Conservation (phyloP, 169 alveolate genomes). For the Perkinsus marinus region DNA sequence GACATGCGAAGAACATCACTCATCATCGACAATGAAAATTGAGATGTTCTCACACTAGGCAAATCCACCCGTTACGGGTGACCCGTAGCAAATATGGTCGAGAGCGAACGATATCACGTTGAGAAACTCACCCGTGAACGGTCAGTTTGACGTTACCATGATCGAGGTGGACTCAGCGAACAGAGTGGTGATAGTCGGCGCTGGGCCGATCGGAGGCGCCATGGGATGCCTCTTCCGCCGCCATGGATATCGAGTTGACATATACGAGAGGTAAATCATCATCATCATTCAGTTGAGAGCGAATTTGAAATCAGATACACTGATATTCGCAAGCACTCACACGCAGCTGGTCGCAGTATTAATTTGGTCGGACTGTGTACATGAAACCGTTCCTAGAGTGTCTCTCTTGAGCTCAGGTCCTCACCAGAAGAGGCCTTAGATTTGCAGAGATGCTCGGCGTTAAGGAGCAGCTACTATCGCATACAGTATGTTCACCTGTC, state of each 20-base stretch:
- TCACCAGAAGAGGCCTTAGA: constrained; percentile 1
- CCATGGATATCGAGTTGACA: background rate
- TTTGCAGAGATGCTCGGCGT: background rate
- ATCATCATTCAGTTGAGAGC: background rate
- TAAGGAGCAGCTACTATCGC: background rate
- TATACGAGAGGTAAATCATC: background rate
- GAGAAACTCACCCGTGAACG: too few species aligned
- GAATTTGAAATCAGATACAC: background rate
- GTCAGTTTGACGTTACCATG: too few species aligned
- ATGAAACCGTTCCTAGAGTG: background rate
- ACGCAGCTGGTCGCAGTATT: background rate
- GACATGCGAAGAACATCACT: too few species aligned
- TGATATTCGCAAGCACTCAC: background rate
- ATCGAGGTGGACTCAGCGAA: background rate
- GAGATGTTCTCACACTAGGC: too few species aligned
- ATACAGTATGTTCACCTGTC: background rate
- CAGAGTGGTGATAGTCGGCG: background rate
- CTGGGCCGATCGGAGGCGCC: background rate
- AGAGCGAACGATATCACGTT: too few species aligned
- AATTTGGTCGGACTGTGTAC: background rate
- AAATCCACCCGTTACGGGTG: too few species aligned
- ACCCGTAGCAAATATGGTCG: too few species aligned
- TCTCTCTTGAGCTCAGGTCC: background rate
- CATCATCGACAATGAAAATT: too few species aligned
- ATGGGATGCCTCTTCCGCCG: background rate